A percentile compares a stretch with the other conserved stretches of the same genome.
phyloP scores from a whole-genome alignment of 441 rosid genomes.

The Omphalea diandra region DNA sequence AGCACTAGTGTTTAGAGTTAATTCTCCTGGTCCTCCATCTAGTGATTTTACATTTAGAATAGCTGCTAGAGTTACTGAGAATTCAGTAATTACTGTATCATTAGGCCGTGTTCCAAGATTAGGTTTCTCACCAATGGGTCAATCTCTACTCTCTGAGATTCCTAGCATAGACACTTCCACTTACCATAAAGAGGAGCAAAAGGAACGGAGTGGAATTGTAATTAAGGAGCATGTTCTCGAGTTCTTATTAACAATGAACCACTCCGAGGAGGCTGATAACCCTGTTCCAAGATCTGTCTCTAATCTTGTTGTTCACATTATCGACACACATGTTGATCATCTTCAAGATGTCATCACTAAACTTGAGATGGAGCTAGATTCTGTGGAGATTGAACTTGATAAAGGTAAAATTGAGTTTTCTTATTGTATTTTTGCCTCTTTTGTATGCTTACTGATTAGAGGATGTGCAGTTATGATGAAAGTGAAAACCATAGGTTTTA shows the following conservation, averaged over 20 bases:
- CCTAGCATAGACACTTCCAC: conserved; percentile 78
- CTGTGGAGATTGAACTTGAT: conserved; percentile 87
- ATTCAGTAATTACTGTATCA: conserved; percentile 86
- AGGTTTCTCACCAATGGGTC: conserved; percentile 76
- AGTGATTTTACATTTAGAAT: conserved; percentile 78
- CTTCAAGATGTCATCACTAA: conserved; percentile 84
- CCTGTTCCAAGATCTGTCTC: conserved; percentile 87
- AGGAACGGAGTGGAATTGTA: conserved; percentile 62
- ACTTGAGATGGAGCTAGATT: conserved; percentile 85
- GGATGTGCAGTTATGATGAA: neutral
- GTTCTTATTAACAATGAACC: conserved; percentile 88
- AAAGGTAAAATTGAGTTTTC: conserved; percentile 47
- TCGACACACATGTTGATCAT: conserved; percentile 91
- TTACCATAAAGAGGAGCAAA: conserved; percentile 40
- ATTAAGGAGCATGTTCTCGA: conserved; percentile 95
- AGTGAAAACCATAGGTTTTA: neutral
- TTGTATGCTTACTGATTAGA: neutral
- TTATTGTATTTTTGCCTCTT: neutral
- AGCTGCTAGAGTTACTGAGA: conserved; percentile 84
- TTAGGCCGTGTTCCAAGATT: conserved; percentile 87
- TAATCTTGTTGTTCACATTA: conserved; percentile 78
- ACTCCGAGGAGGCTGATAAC: conserved; percentile 96
- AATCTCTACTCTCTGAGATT: conserved; percentile 83
- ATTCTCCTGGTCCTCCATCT: conserved; percentile 81
- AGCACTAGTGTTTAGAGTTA: conserved; percentile 89